Evolutionary conservation across 371 early-diverging fungal species (phyloP), one percentile per base, ranked within the genome.

Genomic region (Mucor indicus): DNA sequence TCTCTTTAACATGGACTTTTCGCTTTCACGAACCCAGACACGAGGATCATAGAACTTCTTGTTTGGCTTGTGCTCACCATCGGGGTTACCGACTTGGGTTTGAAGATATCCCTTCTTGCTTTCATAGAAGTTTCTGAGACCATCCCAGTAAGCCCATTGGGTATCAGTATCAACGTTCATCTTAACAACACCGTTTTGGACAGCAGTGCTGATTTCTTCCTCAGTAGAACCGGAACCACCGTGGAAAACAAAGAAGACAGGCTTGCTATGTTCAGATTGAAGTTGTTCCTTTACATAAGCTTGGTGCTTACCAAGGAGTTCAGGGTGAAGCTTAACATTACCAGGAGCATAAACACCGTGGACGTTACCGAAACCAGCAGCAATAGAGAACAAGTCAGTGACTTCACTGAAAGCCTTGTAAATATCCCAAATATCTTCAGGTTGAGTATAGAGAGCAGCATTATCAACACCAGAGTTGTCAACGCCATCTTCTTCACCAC

Each of bases 401-500:
- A 92, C 72, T 59, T 85, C 68, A 41, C 80, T 71, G 77, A 92
- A 87, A 37, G 84, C 84, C 64, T 81, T 75, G 80, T 92, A 89
- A 54, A 93, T 89, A 63, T 93, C 92, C 81, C 87, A 90, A 53
- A 93, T 89, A 62, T 93, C 94, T 65, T 92, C 90, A 30, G 94
- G 93, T 67, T 92, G 93, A 29, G 93, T 91, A 80, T 92, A 93
- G 11, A 93, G 80, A 19, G 86, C 53, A 53, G 86, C 80, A 66
- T 90, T 92, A 69, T 93, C 92, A 42, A 92, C 91, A 22, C 69
- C 77, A 59, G 89, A 83, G 80, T 93, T 92, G 83, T 93, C 90
- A 50, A 93, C 94, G 70, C 94, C 94, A 66, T 93, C 94, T 75
- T 93, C 94, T 77, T 93, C 94, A 62, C 94, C 94, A 67, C 94